phyloP scores from a whole-genome alignment of 768 basidiomycete species.

The Dendrothele bispora region DNA sequence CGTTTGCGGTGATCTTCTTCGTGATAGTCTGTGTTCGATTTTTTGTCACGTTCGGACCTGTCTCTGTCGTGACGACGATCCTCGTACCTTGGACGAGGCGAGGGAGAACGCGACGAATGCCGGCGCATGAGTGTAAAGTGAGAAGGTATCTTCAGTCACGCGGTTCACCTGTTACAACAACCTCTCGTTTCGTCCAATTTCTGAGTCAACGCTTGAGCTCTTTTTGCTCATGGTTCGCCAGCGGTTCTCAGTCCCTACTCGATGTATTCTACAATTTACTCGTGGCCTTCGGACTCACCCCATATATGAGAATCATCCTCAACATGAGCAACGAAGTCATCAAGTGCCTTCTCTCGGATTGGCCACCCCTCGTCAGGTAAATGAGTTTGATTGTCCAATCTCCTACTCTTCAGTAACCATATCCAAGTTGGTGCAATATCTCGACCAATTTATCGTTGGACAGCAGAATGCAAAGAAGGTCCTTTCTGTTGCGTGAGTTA shows the following conservation, averaged over 20 bases:
- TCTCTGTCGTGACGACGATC: conserved; percentile 37
- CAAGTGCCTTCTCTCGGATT: conserved; percentile 42
- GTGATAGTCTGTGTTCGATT: conserved; percentile 29
- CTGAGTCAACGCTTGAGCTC: background rate
- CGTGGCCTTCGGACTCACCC: conserved; percentile 55
- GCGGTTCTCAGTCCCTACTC: too few relatives aligned
- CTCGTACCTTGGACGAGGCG: conserved; percentile 41
- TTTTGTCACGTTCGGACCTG: conserved; percentile 31
- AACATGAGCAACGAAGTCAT: conserved; percentile 29
- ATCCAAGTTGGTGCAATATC: conserved; percentile 73
- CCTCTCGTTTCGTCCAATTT: background rate
- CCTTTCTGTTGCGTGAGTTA: conserved; percentile 86
- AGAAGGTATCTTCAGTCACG: background rate
- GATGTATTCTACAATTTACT: too few relatives aligned
- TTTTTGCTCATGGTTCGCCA: too few relatives aligned
- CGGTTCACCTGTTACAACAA: background rate
- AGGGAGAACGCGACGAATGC: conserved; percentile 55
- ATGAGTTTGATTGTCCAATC: background rate
- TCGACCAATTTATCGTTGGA: conserved; percentile 88
- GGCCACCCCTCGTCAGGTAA: conserved; percentile 61
- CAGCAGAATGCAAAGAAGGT: conserved; percentile 93
- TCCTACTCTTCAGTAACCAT: background rate
- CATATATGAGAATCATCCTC: conserved; percentile 39
- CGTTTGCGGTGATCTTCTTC: conserved; percentile 28
- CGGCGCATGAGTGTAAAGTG: conserved; percentile 37